Conservation (phyloP, 176 grass and related monocot genomes). For the Lolium rigidum region DNA sequence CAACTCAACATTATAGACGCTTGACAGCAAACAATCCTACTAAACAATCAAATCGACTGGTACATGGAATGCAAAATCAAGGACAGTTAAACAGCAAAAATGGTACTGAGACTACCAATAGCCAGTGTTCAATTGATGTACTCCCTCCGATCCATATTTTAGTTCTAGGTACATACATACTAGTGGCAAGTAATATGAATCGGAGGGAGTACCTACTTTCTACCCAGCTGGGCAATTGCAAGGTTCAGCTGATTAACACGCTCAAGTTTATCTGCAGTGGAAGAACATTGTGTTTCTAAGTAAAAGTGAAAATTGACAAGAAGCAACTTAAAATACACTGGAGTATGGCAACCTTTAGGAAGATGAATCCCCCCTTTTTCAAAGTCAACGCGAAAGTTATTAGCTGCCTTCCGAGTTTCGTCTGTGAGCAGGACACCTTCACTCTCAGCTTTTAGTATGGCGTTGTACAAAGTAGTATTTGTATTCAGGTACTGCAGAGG, state of each 20-base stretch:
- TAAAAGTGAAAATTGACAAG: slow-evolving; percentile 25
- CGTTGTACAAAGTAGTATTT: slow-evolving; percentile 80
- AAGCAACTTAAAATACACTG: slow-evolving; percentile 28
- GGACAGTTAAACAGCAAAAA: slow-evolving; percentile 37
- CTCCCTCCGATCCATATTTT: no score
- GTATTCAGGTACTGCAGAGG: slow-evolving; percentile 84
- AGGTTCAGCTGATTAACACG: slow-evolving; percentile 84
- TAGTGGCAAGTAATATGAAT: no score
- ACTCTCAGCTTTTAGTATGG: slow-evolving; percentile 74
- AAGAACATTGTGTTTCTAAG: slow-evolving; percentile 25
- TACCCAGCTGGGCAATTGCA: slow-evolving; percentile 72
- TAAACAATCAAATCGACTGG: slow-evolving; percentile 35
- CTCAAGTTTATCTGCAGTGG: slow-evolving; percentile 80
- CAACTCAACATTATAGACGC: slow-evolving; percentile 7
- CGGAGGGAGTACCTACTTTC: slow-evolving; percentile 99
- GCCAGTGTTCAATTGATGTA: slow-evolving; percentile 42
- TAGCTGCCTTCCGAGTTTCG: slow-evolving; percentile 79
- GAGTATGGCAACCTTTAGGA: slow-evolving; percentile 56
- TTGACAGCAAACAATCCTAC: slow-evolving; percentile 18
- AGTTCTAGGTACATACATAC: no score
- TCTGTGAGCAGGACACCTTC: slow-evolving; percentile 62
- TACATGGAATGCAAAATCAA: slow-evolving; percentile 9
- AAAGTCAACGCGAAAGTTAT: slow-evolving; percentile 77
- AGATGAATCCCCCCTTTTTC: slow-evolving; percentile 98
- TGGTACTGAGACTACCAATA: neutral